These are phyloP conservation scores for Pascua sp. DNA, from an alignment of 1,284 basidiomycete species.

Conservation along the genomic window DNA sequence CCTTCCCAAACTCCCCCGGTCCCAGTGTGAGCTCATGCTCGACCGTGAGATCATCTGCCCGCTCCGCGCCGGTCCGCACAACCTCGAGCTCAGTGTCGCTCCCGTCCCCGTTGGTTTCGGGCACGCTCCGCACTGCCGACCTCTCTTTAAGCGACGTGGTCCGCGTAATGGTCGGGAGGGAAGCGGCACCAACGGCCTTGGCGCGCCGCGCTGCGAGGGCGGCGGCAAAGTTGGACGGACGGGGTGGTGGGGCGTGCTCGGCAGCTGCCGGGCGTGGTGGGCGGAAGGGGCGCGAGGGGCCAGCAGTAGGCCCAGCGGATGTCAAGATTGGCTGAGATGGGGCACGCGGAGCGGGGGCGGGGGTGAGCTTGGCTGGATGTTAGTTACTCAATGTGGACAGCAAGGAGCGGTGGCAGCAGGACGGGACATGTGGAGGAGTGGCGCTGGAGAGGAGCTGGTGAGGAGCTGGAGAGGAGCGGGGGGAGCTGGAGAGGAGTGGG, in stretches of 20 bases:
- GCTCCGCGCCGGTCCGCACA: slow-evolving; percentile 20
- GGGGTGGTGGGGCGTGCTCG: not conserved
- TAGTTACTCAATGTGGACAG: not conserved
- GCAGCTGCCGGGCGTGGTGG: not conserved
- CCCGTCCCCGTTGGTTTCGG: no score
- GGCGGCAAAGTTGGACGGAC: slow-evolving; percentile 1
- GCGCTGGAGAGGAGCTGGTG: no score
- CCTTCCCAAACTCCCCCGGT: slow-evolving; percentile 59
- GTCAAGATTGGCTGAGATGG: slow-evolving; percentile 2
- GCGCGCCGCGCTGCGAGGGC: not conserved
- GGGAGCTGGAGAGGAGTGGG: no score
- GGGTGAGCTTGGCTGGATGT: slow-evolving; percentile 1
- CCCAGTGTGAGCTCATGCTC: slow-evolving; percentile 71
- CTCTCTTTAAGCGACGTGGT: not conserved
- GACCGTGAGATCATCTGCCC: slow-evolving; percentile 64
- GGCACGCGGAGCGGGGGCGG: not conserved
- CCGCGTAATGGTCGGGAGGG: not conserved
- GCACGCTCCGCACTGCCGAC: not conserved
- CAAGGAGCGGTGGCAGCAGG: no score
- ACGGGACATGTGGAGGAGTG: no score
- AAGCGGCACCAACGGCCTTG: not conserved
- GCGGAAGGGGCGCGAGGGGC: not conserved
- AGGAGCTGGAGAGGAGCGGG: no score
- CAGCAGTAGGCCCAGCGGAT: not conserved
- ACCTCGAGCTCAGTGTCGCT: slow-evolving; percentile 12